Evolutionary conservation across 257 asterid genomes (phyloP).

Genomic region (Solanum virginianum): DNA sequence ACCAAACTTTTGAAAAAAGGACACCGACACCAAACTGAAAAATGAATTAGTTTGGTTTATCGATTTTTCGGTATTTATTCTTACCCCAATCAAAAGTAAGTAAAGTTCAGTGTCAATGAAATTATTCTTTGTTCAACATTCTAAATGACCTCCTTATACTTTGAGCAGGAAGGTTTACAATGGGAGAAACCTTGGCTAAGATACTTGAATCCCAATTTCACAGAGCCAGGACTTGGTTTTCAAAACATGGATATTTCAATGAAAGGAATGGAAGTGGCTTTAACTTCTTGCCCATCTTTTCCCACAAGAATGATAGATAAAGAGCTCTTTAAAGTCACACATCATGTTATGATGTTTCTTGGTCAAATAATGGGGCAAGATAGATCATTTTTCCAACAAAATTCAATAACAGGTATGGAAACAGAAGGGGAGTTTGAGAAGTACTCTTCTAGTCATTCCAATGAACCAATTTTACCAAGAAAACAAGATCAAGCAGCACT

Average conservation of each 20-base stretch:
- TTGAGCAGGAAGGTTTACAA: constrained; percentile 39
- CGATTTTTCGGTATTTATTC: no score
- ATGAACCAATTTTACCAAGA: background rate
- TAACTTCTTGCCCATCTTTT: constrained; percentile 12
- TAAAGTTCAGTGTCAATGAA: background rate
- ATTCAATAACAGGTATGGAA: background rate
- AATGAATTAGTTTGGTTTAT: no score
- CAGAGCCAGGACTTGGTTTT: constrained; percentile 20
- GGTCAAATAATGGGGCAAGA: constrained; percentile 27
- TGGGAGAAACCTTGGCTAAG: constrained; percentile 60
- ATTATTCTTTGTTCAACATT: background rate
- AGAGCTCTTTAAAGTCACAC: constrained; percentile 11
- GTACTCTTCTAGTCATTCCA: constrained; percentile 6
- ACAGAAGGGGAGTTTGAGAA: background rate
- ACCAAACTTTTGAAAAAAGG: no score
- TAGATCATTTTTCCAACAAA: constrained; percentile 8
- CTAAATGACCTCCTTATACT: background rate
- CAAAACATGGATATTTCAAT: constrained; percentile 30
- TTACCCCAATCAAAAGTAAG: background rate
- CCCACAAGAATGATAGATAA: constrained; percentile 15
- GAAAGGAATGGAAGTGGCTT: constrained; percentile 54
- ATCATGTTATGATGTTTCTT: constrained; percentile 11
- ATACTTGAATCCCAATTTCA: background rate
- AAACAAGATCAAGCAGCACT: constrained; percentile 17
- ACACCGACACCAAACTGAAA: no score